Base-by-base conservation (phyloP, 306 rosid species). In the Glycyrrhiza uralensis region DNA sequence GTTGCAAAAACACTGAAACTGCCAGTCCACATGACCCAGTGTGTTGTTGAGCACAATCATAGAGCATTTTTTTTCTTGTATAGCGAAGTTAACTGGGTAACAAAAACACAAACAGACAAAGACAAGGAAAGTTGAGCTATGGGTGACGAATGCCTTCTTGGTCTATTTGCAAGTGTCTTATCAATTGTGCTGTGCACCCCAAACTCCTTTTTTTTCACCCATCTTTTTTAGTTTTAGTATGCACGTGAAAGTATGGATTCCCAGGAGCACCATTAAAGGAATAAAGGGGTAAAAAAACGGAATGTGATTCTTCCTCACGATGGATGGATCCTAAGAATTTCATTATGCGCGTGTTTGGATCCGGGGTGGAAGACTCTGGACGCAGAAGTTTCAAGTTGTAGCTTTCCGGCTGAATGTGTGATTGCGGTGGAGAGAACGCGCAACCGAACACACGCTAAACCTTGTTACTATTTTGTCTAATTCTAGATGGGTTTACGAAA, bases 181-280 rank as follows among this genome's bases (percentile, higher is more conserved):
- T 86, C 87, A 82, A 77, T 78, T 76, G 29, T 32, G 78, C 80
- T 42, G n/a, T n/a, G n/a, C n/a, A n/a, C n/a, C 83, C 76, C 56
- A 66, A 69, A 41, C 71, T 63, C 32, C 71, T 62, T 17, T 44
- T 59, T 64, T 67, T 72, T 41, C 11, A 14, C 44, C 33, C 7
- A 28, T 60, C 33, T 33, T 20, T n/a, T 55, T 51, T 62, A 62
- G 70, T 77, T 66, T 82, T 77, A 76, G 85, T 74, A 69, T 72
- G 83, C 92, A 85, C 82, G 87, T 87, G 92, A 85, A 75, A 80
- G 51, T 45, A 65, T 74, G 73, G 77, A 60, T 59, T 57, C 10
- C 35, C 70, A 63, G 11, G 11, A 26, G 67, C 64, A 64, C 78
- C 74, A 56, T 75, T 30, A 45, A 75, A 65, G 61, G 51, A 76